These are phyloP conservation scores for Fagus crenata DNA, from an alignment of 306 rosid species.

Conservation along the genomic window DNA sequence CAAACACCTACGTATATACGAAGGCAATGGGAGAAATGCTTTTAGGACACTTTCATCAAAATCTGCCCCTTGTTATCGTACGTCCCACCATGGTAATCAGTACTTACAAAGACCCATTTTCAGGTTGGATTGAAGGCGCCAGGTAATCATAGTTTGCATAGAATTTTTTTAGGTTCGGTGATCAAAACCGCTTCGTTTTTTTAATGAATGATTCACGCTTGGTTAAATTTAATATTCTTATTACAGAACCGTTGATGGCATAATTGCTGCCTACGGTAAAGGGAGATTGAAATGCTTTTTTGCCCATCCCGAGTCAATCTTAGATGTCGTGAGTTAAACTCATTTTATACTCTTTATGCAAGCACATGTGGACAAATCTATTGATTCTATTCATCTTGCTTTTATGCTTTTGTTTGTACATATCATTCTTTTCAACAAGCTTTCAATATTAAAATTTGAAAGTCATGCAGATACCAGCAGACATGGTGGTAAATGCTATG, in stretches of 20 bases:
- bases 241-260: constrained; percentile 45
- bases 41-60: constrained; percentile 9
- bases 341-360: neutral
- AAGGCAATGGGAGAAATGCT: constrained; percentile 57
- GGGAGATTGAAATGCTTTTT: constrained; percentile 42
- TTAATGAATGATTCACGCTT: neutral
- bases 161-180: neutral
- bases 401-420: neutral
- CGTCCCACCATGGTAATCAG: constrained; percentile 30
- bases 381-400: neutral
- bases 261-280: constrained; percentile 35
- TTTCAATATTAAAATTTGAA: neutral
- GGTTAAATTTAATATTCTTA: no score
- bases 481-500: constrained; percentile 46
- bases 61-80: constrained; percentile 23
- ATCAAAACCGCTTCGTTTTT: neutral
- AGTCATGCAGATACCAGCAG: constrained; percentile 49
- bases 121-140: constrained; percentile 49
- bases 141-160: constrained; percentile 21
- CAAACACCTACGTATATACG: constrained; percentile 41
- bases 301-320: constrained; percentile 28
- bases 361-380: no score
- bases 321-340: constrained; percentile 38
- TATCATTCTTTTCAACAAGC: neutral
- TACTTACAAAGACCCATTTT: constrained; percentile 42